Percentiles rank a stretch among this genome's conserved stretches.
Conservation (phyloP, 306 rosid genomes). For the Purshia tridentata region DNA sequence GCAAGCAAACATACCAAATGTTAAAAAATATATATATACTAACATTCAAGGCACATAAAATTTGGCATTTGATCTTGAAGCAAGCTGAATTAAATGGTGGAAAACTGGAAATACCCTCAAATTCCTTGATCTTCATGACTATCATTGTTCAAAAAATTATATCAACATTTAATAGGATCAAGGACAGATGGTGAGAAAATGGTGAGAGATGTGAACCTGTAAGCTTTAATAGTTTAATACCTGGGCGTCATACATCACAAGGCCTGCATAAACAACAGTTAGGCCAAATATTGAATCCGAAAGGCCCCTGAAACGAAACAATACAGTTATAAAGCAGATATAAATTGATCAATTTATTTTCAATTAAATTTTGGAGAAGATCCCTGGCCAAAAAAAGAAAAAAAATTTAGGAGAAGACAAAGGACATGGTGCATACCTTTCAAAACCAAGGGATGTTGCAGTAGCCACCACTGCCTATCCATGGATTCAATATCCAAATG, state of each 20-base stretch:
- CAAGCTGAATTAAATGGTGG: not conserved
- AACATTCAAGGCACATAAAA: not conserved
- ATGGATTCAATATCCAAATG: slow-evolving; percentile 9
- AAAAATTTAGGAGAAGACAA: slow-evolving; percentile 5
- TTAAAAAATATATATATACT: not conserved
- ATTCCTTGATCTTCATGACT: not conserved
- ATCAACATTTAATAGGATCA: not conserved
- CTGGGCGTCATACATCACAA: slow-evolving; percentile 97
- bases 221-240: slow-evolving; percentile 32
- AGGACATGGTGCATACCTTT: slow-evolving; percentile 49
- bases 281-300: slow-evolving; percentile 87
- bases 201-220: not conserved
- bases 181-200: not conserved
- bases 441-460: slow-evolving; percentile 78
- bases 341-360: not conserved
- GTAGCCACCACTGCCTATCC: slow-evolving; percentile 78
- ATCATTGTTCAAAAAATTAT: not conserved
- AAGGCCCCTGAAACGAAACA: slow-evolving; percentile 60
- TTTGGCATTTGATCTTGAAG: not conserved
- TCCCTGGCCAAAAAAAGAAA: no score
- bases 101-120: not conserved
- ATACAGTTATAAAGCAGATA: slow-evolving; percentile 1
- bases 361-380: not conserved
- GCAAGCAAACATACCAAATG: not conserved
- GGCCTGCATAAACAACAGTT: slow-evolving; percentile 81